These are phyloP conservation scores for Podospora bellae-mahoneyi DNA, from an alignment of 495 filamentous ascomycete species.

Conservation along the genomic window DNA sequence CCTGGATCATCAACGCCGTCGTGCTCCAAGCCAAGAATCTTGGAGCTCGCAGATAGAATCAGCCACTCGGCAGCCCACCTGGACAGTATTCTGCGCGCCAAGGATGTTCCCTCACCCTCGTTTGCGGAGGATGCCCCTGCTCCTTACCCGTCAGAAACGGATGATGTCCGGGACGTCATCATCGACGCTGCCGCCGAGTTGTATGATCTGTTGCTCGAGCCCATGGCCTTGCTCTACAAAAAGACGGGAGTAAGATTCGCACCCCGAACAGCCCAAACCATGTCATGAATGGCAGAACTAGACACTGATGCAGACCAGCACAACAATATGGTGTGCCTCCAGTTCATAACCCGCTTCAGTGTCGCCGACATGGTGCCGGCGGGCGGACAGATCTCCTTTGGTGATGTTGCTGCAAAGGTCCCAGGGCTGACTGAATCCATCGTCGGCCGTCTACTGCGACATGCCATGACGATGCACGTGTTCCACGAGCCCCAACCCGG, in stretches of 20 bases:
- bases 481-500: background rate
- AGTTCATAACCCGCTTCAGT: background rate
- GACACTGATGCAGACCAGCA: no score
- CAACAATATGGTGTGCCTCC: slow-evolving; percentile 10
- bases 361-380: background rate
- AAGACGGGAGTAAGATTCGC: background rate
- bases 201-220: background rate
- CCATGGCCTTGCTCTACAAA: background rate
- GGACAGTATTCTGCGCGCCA: background rate
- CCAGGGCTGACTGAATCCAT: background rate
- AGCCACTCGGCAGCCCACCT: background rate
- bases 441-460: background rate
- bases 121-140: background rate
- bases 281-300: no score
- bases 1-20: no score
- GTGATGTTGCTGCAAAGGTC: background rate
- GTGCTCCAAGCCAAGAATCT: background rate
- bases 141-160: background rate
- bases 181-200: background rate
- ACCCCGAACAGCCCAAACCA: background rate
- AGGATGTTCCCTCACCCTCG: background rate
- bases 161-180: background rate
- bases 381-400: background rate
- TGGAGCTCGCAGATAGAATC: background rate
- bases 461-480: background rate